A percentile compares a stretch with the other conserved stretches of the same genome.
Evolutionary conservation across 345 rosid species (phyloP).

Genomic region (Anastatica hierochuntica): DNA sequence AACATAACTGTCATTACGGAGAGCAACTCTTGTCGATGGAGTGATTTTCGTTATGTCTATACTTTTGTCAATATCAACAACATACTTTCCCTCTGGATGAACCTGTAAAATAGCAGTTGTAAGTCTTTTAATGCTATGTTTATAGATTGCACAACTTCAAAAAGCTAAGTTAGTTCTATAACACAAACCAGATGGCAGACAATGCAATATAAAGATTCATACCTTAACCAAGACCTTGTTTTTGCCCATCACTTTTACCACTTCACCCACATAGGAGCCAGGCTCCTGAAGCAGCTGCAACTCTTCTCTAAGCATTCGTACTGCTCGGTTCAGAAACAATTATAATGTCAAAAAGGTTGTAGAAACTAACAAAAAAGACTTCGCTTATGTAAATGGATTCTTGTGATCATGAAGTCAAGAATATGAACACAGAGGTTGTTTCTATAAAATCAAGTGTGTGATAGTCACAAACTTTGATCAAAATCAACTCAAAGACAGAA

Average conservation of each 20-base stretch:
- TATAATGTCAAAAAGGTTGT: constrained; percentile 6
- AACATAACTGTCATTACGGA: constrained; percentile 95
- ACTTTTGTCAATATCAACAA: constrained; percentile 86
- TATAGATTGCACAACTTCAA: background rate
- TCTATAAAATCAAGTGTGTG: too few relatives aligned
- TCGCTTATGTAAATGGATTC: too few relatives aligned
- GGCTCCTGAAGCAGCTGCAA: constrained; percentile 97
- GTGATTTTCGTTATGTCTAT: constrained; percentile 91
- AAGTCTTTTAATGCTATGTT: background rate
- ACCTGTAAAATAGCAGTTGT: constrained; percentile 38
- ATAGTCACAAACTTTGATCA: too few relatives aligned
- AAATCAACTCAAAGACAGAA: background rate
- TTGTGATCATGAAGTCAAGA: too few relatives aligned
- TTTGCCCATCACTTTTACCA: constrained; percentile 98
- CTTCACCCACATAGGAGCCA: constrained; percentile 98
- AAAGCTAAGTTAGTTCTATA: background rate
- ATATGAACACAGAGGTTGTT: too few relatives aligned
- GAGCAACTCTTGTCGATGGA: constrained; percentile 95
- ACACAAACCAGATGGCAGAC: too few relatives aligned
- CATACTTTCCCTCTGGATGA: constrained; percentile 99
- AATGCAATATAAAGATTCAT: background rate
- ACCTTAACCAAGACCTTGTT: constrained; percentile 96
- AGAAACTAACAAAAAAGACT: too few relatives aligned
- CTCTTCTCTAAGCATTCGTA: constrained; percentile 93
- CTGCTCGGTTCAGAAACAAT: constrained; percentile 28